A percentile compares a stretch with the other conserved stretches of the same genome.
phyloP scores from a whole-genome alignment of 495 filamentous ascomycete species.

The Aspergillus egyptiacus region DNA sequence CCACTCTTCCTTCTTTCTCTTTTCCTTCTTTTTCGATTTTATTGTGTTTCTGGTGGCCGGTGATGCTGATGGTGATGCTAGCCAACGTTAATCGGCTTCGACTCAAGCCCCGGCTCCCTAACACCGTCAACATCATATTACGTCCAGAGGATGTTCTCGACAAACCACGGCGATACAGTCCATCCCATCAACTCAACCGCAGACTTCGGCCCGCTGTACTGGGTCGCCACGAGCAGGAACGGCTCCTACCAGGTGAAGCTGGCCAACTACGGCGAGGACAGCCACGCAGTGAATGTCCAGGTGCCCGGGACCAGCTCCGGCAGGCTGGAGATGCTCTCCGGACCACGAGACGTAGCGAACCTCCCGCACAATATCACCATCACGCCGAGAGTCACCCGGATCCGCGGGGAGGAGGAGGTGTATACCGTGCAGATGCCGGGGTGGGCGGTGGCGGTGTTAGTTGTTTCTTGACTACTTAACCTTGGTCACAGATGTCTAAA shows the following conservation, averaged over 20 bases:
- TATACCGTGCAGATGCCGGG: constrained; percentile 24
- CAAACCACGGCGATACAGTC: constrained; percentile 49
- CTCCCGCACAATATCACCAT: constrained; percentile 21
- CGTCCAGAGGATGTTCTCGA: constrained; percentile 45
- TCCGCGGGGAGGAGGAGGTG: constrained; percentile 12
- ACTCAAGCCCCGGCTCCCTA: constrained; percentile 42
- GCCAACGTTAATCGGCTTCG: constrained; percentile 36
- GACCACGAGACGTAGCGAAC: constrained; percentile 19
- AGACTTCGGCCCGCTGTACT: constrained; percentile 52
- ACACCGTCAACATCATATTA: constrained; percentile 33
- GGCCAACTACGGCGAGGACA: constrained; percentile 25
- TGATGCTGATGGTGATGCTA: constrained; percentile 5
- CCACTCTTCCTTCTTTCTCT: background rate
- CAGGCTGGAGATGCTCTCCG: constrained; percentile 24
- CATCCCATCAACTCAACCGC: constrained; percentile 41
- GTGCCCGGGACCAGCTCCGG: constrained; percentile 24
- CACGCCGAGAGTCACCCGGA: constrained; percentile 7
- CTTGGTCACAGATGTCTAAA: background rate
- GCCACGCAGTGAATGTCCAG: constrained; percentile 22
- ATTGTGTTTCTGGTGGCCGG: background rate
- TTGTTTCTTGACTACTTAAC: constrained; percentile 11
- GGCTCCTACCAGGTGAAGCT: constrained; percentile 30
- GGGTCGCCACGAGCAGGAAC: constrained; percentile 44
- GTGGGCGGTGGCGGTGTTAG: constrained; percentile 30
- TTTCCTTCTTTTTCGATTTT: background rate